A percentile compares a stretch with the other conserved stretches of the same genome.
Evolutionary conservation across 1,284 basidiomycete species (phyloP).

Genomic region (Microbotryum violaceum): DNA sequence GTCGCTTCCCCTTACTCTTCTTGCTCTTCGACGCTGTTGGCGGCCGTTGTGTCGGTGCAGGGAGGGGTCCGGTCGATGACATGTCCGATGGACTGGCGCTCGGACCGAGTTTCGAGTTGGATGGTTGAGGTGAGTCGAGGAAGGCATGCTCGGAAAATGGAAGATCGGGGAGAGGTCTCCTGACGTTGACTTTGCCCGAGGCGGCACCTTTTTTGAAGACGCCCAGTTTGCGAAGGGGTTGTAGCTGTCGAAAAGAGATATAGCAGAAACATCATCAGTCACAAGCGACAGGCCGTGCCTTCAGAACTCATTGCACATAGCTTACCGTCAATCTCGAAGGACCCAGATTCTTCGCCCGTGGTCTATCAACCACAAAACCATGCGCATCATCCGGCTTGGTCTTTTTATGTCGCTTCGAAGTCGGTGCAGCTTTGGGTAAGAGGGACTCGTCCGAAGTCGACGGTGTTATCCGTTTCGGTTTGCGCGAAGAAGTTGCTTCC

Average conservation of each 20-base stretch:
- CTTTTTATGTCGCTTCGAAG: not conserved
- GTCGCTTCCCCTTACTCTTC: not conserved
- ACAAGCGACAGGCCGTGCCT: not conserved
- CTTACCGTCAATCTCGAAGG: constrained; percentile 16
- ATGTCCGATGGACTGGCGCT: not conserved
- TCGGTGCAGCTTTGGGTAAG: not conserved
- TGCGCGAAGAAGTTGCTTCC: not conserved
- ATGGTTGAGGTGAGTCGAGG: constrained; percentile 11
- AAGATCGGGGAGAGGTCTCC: constrained; percentile 13
- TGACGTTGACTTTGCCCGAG: constrained; percentile 15
- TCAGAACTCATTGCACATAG: not conserved
- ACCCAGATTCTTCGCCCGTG: constrained; percentile 7
- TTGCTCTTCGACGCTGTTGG: constrained; percentile 5
- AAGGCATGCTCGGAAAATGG: constrained; percentile 27
- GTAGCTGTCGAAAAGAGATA: constrained; percentile 9
- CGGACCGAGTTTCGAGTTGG: not conserved
- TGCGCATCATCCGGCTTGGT: not conserved
- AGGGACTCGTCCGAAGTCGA: not conserved
- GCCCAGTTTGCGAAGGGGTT: constrained; percentile 14
- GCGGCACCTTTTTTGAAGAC: constrained; percentile 30
- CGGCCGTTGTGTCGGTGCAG: not conserved
- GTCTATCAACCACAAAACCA: constrained; percentile 6
- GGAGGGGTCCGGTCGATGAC: not conserved
- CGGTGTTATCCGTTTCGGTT: not conserved
- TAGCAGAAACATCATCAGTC: too few species aligned